Evolutionary conservation across 1,139 yeast genomes (phyloP).

Genomic region (Hyphopichia burtonii): DNA sequence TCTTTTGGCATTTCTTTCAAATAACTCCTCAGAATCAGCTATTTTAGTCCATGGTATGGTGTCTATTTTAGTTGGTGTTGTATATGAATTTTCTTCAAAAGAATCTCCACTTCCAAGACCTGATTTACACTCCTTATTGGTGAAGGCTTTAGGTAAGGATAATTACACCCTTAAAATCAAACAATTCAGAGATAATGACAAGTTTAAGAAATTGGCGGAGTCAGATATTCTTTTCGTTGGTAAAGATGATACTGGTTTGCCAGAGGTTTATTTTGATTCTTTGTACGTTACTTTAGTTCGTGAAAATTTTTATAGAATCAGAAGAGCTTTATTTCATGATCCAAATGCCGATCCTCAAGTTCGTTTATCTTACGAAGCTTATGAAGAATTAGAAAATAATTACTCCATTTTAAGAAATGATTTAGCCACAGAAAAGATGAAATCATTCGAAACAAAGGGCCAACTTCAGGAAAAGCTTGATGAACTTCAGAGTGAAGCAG

Average conservation of each 20-base stretch:
- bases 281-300: constrained; percentile 65
- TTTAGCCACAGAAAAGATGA: constrained; percentile 24
- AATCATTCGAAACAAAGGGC: constrained; percentile 20
- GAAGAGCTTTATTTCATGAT: constrained; percentile 68
- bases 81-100: constrained; percentile 77
- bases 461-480: constrained; percentile 25
- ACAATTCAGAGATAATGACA: constrained; percentile 62
- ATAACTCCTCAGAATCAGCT: constrained; percentile 55
- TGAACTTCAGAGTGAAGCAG: constrained; percentile 27
- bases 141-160: constrained; percentile 75
- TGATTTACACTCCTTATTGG: constrained; percentile 61
- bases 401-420: constrained; percentile 24
- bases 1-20: constrained; percentile 64
- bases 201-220: constrained; percentile 58
- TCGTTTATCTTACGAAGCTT: constrained; percentile 65
- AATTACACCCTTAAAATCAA: constrained; percentile 72
- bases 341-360: constrained; percentile 72
- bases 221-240: constrained; percentile 15
- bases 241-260: constrained; percentile 81
- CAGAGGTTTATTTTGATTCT: constrained; percentile 71
- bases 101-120: constrained; percentile 68
- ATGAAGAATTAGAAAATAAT: constrained; percentile 58
- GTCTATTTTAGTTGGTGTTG: constrained; percentile 68
- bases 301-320: constrained; percentile 69
- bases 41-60: constrained; percentile 74